Conservation (phyloP, 345 rosid species). For the Eucalyptus leucophloia region DNA sequence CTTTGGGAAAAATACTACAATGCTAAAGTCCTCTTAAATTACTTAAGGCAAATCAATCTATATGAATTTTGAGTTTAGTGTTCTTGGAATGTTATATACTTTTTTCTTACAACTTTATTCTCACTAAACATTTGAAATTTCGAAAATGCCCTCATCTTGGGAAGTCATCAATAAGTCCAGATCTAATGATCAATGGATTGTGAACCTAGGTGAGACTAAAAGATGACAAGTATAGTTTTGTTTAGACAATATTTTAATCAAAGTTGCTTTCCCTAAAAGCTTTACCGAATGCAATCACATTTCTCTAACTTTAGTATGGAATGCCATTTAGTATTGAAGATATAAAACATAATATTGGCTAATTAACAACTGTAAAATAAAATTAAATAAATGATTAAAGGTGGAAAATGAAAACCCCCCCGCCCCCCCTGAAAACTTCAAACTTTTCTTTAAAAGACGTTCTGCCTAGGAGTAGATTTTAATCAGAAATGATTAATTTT, state of each 20-base stretch:
- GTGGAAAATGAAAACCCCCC: fast-evolving
- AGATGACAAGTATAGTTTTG: too few species aligned
- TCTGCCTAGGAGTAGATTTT: too few species aligned
- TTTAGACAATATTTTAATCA: too few species aligned
- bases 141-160: fast-evolving
- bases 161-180: fast-evolving
- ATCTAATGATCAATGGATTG: fast-evolving
- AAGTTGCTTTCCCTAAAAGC: background rate
- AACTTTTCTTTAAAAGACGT: background rate
- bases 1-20: too few species aligned
- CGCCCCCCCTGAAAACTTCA: fast-evolving
- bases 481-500: too few species aligned
- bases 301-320: background rate
- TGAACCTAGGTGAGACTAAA: fast-evolving
- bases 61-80: background rate
- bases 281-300: fast-evolving
- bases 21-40: background rate
- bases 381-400: background rate
- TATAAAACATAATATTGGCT: fast-evolving
- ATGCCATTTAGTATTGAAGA: fast-evolving
- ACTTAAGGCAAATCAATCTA: fast-evolving
- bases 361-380: background rate
- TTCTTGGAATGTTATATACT: too few species aligned
- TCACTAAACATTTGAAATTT: too few species aligned
- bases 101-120: too few species aligned